Base-by-base conservation (phyloP, 768 basidiomycete species). In the Psilocybe cubensis region DNA sequence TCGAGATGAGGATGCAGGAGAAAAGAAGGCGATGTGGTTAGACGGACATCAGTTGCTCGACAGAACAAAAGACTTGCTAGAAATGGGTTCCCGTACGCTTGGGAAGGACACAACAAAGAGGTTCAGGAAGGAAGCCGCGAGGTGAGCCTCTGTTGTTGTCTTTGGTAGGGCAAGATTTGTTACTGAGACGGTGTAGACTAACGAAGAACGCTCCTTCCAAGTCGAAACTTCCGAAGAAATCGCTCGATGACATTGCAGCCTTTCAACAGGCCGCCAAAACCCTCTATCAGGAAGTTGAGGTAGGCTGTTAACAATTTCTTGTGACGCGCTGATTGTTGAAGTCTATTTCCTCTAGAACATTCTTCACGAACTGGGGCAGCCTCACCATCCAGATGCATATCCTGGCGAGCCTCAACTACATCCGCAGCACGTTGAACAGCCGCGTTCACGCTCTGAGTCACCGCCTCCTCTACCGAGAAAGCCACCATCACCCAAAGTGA, bases 101-200 rank as follows among this genome's bases (percentile, higher is more conserved):
- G 62, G 68, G 49, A 69, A 68, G 48, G 66, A 66, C 33, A 61
- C 62, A 2, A 61, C 63, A 38, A 69, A 69, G 64, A 60, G 57
- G 45, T 60, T 66, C 48, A 61, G 64, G 61, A 69, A 69, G 52
- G 56, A 65, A 40, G 68, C 68, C 18, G 68, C 66, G 27, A 69
- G 63, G 68, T 69, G 57, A 50, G 68, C 58, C 35, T 23, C 4
- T 24, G n/a, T 35, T 35, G 11, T 18, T n/a, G n/a, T 20, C 9
- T 38, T 20, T 27, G 23, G 29, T 51, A 28, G 29, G 12, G 17
- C 25, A 41, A 29, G 41, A 23, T 23, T 18, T 27, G 17, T 31
- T 14, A 31, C 59, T 60, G 29, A 56, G 27, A 18, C 12, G 17
- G 42, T 40, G 29, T 35, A 66, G 68, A 54, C 53, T 69, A 40